These are phyloP conservation scores for Hortaea werneckii DNA, from an alignment of 2,329 filamentous ascomycete genomes.

Conservation along the genomic window DNA sequence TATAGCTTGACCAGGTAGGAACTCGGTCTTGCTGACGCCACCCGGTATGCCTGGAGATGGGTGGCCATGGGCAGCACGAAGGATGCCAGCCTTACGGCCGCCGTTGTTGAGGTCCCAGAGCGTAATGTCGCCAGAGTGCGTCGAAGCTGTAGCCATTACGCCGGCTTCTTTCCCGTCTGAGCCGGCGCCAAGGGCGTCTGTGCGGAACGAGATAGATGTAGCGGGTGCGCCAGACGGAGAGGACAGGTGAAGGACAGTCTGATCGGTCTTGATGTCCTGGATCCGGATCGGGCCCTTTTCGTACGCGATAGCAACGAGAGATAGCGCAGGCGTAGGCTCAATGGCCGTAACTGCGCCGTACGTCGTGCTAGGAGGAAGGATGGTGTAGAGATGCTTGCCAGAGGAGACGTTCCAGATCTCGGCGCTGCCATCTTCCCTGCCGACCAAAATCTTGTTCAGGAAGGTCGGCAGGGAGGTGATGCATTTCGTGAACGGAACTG, in stretches of 20 bases:
- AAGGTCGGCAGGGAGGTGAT: conserved; percentile 88
- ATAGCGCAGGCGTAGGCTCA: conserved; percentile 72
- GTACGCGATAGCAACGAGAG: conserved; percentile 80
- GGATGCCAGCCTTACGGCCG: conserved; percentile 72
- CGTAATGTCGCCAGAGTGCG: conserved; percentile 73
- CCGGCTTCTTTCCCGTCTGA: conserved; percentile 76
- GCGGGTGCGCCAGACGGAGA: conserved; percentile 53
- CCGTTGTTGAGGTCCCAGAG: conserved; percentile 94
- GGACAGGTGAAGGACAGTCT: conserved; percentile 51
- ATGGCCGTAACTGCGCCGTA: conserved; percentile 79
- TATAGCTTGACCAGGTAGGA: conserved; percentile 78
- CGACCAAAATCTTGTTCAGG: conserved; percentile 90
- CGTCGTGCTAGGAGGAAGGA: conserved; percentile 62
- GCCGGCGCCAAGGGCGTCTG: conserved; percentile 78
- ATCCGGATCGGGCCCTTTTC: conserved; percentile 67
- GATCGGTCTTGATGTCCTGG: conserved; percentile 72
- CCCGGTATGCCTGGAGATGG: conserved; percentile 61
- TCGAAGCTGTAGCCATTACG: conserved; percentile 85
- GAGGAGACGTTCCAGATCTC: conserved; percentile 98
- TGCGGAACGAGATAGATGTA: conserved; percentile 80
- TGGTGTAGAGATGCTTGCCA: conserved; percentile 80
- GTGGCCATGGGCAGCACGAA: conserved; percentile 80
- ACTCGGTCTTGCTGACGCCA: conserved; percentile 80
- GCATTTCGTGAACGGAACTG: conserved; percentile 59
- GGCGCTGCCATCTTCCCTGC: conserved; percentile 74